Percentiles rank a stretch among this genome's conserved stretches.
Conservation (phyloP, 176 grass and related monocot genomes). For the Chrysopogon serrulatus region DNA sequence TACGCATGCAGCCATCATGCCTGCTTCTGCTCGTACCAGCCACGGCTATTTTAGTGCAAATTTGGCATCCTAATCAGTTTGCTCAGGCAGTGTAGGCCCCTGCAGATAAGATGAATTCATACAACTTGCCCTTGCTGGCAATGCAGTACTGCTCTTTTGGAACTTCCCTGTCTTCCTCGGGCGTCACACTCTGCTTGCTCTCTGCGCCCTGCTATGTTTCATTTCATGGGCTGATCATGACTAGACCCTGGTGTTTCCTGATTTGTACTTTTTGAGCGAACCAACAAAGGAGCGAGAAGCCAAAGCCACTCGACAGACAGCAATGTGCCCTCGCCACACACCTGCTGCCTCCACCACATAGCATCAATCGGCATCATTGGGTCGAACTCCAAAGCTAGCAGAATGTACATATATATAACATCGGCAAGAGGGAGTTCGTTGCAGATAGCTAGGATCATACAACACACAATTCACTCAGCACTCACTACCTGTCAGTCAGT, state of each 20-base stretch:
- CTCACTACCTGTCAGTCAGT: not conserved
- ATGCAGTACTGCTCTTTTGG: slow-evolving; percentile 11
- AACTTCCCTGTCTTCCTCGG: slow-evolving; percentile 32
- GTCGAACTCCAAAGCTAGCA: slow-evolving; percentile 30
- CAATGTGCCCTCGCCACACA: not conserved
- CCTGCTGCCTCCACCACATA: not conserved
- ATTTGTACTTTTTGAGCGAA: slow-evolving; percentile 37
- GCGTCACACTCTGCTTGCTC: not conserved
- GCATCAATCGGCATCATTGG: slow-evolving; percentile 33
- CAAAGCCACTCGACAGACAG: not conserved
- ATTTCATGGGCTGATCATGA: slow-evolving; percentile 31
- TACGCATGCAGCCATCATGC: not conserved
- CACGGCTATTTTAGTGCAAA: not conserved
- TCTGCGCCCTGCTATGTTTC: not conserved
- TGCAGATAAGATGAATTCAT: not conserved
- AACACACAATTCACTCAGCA: not conserved
- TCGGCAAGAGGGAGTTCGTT: not conserved
- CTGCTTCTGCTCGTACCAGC: not conserved
- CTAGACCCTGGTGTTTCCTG: slow-evolving; percentile 11
- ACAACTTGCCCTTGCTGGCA: not conserved
- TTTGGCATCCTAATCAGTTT: slow-evolving; percentile 5
- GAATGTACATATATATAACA: slow-evolving; percentile 3
- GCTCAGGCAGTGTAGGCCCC: slow-evolving; percentile 14
- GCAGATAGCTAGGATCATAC: not conserved
- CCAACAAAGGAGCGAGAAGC: slow-evolving; percentile 20